A percentile compares a stretch with the other conserved stretches of the same genome.
Evolutionary conservation across 2,329 filamentous ascomycete genomes (phyloP).

Genomic region (Aschersonia sp.): DNA sequence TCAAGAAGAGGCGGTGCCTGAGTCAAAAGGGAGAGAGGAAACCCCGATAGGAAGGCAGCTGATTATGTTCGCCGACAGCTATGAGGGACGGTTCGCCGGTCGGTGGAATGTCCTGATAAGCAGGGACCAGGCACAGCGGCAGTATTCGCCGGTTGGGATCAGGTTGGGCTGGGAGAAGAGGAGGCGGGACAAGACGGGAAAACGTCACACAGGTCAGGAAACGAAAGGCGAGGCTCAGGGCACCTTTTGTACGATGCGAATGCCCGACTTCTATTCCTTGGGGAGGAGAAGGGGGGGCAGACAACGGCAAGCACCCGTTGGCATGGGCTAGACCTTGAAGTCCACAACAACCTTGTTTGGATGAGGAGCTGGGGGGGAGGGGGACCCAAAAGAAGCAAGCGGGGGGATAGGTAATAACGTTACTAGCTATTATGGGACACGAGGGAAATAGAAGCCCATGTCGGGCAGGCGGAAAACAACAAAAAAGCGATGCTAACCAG

Average conservation of each 20-base stretch:
- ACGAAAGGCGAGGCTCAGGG: not conserved
- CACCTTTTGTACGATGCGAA: not conserved
- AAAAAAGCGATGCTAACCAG: not conserved
- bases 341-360: not conserved
- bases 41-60: too few species aligned
- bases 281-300: not conserved
- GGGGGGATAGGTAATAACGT: not conserved
- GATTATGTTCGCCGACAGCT: too few species aligned
- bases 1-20: not conserved
- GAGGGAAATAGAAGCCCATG: not conserved
- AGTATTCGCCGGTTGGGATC: not conserved
- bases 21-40: not conserved
- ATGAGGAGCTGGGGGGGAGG: not conserved
- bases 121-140: not conserved
- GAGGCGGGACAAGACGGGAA: not conserved
- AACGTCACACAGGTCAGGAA: not conserved
- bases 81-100: not conserved
- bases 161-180: not conserved
- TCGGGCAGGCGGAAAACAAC: not conserved
- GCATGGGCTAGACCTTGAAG: not conserved
- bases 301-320: not conserved
- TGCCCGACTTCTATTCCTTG: not conserved
- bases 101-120: not conserved
- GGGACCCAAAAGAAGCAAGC: not conserved
- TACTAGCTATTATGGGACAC: not conserved